These are phyloP conservation scores for Globisporangium perplexum DNA, from an alignment of 352 stramenopile genomes.

Conservation along the genomic window DNA sequence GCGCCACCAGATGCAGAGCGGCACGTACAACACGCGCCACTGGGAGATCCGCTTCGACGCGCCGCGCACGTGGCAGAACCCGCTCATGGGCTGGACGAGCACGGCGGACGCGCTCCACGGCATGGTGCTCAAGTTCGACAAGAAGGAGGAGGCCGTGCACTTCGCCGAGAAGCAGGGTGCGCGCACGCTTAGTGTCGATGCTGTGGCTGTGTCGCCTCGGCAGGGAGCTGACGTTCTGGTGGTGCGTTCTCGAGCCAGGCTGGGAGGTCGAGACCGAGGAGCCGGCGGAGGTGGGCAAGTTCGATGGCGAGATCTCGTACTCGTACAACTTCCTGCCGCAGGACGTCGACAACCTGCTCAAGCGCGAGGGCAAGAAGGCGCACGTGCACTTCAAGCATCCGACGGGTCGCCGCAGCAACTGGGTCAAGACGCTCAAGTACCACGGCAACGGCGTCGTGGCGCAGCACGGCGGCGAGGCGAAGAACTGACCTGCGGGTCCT, in stretches of 20 bases:
- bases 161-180: slow-evolving; percentile 75
- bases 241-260: slow-evolving; percentile 10
- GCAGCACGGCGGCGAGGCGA: slow-evolving; percentile 76
- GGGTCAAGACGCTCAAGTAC: slow-evolving; percentile 87
- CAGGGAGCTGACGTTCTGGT: not conserved
- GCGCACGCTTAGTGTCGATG: not conserved
- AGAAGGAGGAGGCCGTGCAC: slow-evolving; percentile 70
- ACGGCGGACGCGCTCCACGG: slow-evolving; percentile 84
- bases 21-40: slow-evolving; percentile 75
- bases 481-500: slow-evolving; percentile 30
- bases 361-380: slow-evolving; percentile 78
- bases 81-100: slow-evolving; percentile 93
- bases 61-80: slow-evolving; percentile 87
- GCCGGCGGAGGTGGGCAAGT: slow-evolving; percentile 62
- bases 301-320: slow-evolving; percentile 79
- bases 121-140: slow-evolving; percentile 87
- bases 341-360: slow-evolving; percentile 69
- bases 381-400: slow-evolving; percentile 71
- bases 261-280: slow-evolving; percentile 85
- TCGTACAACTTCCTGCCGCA: slow-evolving; percentile 83
- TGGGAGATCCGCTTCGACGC: slow-evolving; percentile 82
- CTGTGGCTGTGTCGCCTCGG: not conserved
- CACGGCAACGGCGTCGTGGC: slow-evolving; percentile 71
- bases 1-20: slow-evolving; percentile 84
- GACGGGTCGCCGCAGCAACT: slow-evolving; percentile 74